Evolutionary conservation across 345 rosid species (phyloP), one percentile per base, ranked within the genome.

Genomic region (Stellera chamaejasme): DNA sequence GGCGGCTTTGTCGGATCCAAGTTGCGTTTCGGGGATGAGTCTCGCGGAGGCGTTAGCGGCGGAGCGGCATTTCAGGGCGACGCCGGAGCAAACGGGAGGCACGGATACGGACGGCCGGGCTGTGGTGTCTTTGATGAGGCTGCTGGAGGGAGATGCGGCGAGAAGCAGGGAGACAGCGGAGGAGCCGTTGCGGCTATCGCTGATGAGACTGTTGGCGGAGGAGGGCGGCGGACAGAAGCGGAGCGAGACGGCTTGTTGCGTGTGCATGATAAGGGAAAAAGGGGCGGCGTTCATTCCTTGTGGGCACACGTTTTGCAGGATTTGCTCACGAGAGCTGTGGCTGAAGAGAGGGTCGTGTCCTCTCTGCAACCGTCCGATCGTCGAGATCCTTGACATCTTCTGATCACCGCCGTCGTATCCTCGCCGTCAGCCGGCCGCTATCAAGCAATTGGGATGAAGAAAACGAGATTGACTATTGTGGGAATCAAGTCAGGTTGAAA

Each of bases 1-100:
- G 39, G 4, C 39, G 39, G 39, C 23, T 19, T 32, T 32, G 39
- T 8, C 39, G 5, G 39, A 32, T 4, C 43, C 61, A 52, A 32
- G 44, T 6, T 36, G 55, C 72, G 50, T 58, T 27, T 15, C 77
- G 54, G 75, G 82, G 13, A 88, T 86, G 90, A 92, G 88, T 67
- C 89, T 92, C 2, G 98, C 98, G 13, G 70, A 90, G 36, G 96
- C 98, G 16, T 69, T 92, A 49, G 95, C 95, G 11, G 93, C 85
- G 13, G 98, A 88, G 72, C 59, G 96, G 26, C 84, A 83, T 39
- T 73, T 71, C 50, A 56, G 88, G 58, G 72, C 66, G 23, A 25
- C 60, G 16, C 53, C 51, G 5, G 79, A 58, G 49, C 49, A 61
- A 7, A 77, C 68, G 60, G 75, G 43, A 44, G 52, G 65, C 23